Evolutionary conservation across 2,329 filamentous ascomycete genomes (phyloP).

Genomic region (Penicillium verrucosum): DNA sequence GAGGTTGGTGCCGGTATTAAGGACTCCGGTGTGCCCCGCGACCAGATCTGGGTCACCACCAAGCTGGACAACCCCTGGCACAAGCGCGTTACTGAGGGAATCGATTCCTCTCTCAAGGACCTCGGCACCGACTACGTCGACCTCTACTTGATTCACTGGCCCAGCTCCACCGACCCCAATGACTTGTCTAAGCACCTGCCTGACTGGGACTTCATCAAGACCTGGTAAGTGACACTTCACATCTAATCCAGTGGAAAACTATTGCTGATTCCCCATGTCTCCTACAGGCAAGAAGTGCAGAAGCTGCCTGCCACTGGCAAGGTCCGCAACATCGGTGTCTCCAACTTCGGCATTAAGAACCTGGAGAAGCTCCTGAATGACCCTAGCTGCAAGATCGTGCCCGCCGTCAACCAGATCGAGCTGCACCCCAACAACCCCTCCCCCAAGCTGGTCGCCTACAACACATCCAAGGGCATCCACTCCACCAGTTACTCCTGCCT

Average conservation of each 20-base stretch:
- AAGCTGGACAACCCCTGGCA: constrained; percentile 67
- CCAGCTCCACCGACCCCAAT: constrained; percentile 52
- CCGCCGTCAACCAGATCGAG: constrained; percentile 55
- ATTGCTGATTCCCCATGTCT: neutral
- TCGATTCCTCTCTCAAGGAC: constrained; percentile 60
- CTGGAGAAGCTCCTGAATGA: constrained; percentile 72
- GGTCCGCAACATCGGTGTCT: constrained; percentile 77
- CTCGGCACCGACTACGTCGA: constrained; percentile 67
- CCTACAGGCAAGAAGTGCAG: constrained; percentile 38
- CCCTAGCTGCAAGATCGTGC: constrained; percentile 53
- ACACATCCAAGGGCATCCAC: constrained; percentile 54
- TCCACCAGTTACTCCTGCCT: constrained; percentile 56
- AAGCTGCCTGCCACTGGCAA: constrained; percentile 53
- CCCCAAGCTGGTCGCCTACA: constrained; percentile 54
- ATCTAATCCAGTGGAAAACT: neutral
- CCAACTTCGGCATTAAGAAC: constrained; percentile 80
- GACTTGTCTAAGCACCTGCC: constrained; percentile 59
- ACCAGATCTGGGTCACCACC: constrained; percentile 66
- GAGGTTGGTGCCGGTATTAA: constrained; percentile 66
- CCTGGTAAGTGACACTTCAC: constrained; percentile 46
- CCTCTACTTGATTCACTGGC: constrained; percentile 71
- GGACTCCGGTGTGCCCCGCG: constrained; percentile 63
- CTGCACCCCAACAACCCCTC: constrained; percentile 66
- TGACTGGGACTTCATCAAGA: constrained; percentile 81
- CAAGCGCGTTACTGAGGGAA: constrained; percentile 60